Evolutionary conservation across 108 stramenopile genomes (phyloP).

Genomic region (Fragilaria crotonensis): DNA sequence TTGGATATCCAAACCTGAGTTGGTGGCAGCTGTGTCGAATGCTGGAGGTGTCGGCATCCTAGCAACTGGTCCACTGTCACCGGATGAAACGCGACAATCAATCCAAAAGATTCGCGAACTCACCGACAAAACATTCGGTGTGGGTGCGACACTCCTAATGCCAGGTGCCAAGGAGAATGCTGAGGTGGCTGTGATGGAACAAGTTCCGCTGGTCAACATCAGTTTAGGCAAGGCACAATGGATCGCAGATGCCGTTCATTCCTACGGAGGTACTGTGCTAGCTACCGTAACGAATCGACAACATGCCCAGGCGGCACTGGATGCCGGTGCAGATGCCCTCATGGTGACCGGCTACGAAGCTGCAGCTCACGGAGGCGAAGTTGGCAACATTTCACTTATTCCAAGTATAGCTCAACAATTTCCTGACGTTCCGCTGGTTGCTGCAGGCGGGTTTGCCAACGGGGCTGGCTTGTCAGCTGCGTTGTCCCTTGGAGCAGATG

Average conservation of each 20-base stretch:
- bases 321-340: conserved; percentile 75
- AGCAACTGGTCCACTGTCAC: conserved; percentile 76
- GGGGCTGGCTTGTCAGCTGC: conserved; percentile 79
- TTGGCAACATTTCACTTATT: conserved; percentile 69
- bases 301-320: conserved; percentile 60
- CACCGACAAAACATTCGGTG: conserved; percentile 71
- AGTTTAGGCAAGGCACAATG: conserved; percentile 83
- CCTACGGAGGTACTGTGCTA: conserved; percentile 73
- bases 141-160: conserved; percentile 82
- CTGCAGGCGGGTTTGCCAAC: conserved; percentile 90
- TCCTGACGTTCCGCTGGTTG: conserved; percentile 77
- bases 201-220: conserved; percentile 80
- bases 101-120: conserved; percentile 61
- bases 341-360: conserved; percentile 89
- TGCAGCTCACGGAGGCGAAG: conserved; percentile 89
- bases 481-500: conserved; percentile 80
- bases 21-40: conserved; percentile 88
- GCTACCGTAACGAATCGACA: conserved; percentile 75
- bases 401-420: conserved; percentile 57
- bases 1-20: conserved; percentile 66
- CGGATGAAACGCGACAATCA: conserved; percentile 52
- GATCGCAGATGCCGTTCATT: conserved; percentile 63
- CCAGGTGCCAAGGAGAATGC: conserved; percentile 82
- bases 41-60: conserved; percentile 79
- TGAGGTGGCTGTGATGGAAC: conserved; percentile 72